Evolutionary conservation across 2,329 filamentous ascomycete genomes (phyloP).

Genomic region (Fusarium subtropicale): DNA sequence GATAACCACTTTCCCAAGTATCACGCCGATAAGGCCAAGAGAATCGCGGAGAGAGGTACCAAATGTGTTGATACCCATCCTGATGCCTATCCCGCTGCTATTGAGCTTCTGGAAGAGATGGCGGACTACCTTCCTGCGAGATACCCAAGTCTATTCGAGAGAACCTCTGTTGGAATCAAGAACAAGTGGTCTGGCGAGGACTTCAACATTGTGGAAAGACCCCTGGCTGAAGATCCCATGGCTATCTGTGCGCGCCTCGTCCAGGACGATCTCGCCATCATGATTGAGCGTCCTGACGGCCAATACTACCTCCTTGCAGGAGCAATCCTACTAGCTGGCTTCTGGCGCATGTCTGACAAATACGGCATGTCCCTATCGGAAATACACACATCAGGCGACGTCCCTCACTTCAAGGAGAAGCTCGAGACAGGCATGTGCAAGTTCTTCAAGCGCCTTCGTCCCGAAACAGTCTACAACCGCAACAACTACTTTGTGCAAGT

Average conservation of each 20-base stretch:
- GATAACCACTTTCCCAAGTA: conserved; percentile 82
- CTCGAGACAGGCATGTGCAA: conserved; percentile 83
- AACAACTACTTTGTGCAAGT: conserved; percentile 94
- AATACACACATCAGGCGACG: conserved; percentile 82
- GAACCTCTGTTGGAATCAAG: conserved; percentile 72
- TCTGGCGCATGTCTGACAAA: conserved; percentile 87
- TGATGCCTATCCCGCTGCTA: conserved; percentile 75
- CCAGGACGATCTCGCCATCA: conserved; percentile 86
- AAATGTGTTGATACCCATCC: conserved; percentile 78
- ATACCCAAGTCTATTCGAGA: conserved; percentile 77
- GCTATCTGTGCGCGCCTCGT: conserved; percentile 76
- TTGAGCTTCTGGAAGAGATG: conserved; percentile 82
- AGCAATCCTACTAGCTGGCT: conserved; percentile 79
- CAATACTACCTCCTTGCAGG: conserved; percentile 86
- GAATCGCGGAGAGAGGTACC: conserved; percentile 73
- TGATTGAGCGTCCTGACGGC: conserved; percentile 81
- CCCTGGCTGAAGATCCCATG: conserved; percentile 82
- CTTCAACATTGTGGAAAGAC: conserved; percentile 74
- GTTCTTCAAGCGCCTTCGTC: conserved; percentile 79
- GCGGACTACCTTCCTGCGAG: conserved; percentile 76
- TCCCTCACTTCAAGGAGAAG: conserved; percentile 77
- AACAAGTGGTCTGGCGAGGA: conserved; percentile 78
- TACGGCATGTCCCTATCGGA: conserved; percentile 81
- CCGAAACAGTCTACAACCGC: conserved; percentile 71
- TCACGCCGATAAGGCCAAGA: conserved; percentile 76